A percentile compares a stretch with the other conserved stretches of the same genome.
These are phyloP conservation scores for Coemansia sp. DNA, from an alignment of 192 early-diverging fungal genomes.

Conservation along the genomic window DNA sequence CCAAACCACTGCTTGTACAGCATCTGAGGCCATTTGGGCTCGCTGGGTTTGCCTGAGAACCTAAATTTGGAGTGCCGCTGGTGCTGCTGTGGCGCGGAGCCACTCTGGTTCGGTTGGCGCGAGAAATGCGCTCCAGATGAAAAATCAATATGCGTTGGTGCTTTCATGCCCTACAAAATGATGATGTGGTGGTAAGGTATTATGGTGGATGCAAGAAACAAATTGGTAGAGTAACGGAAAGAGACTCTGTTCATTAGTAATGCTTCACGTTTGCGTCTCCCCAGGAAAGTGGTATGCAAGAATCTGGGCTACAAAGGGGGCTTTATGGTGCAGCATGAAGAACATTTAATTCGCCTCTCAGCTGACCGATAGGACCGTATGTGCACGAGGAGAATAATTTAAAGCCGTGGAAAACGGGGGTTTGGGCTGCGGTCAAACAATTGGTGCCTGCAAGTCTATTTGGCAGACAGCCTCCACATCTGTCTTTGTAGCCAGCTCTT, in stretches of 20 bases:
- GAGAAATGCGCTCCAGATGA: slow-evolving; percentile 35
- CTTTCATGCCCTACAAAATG: slow-evolving; percentile 49
- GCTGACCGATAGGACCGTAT: slow-evolving; percentile 1
- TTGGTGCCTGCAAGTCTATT: neutral
- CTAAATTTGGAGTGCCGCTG: slow-evolving; percentile 7
- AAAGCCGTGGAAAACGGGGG: neutral
- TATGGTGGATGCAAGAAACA: neutral
- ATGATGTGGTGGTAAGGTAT: neutral
- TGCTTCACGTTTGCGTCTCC: neutral
- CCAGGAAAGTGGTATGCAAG: neutral
- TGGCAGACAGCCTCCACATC: neutral
- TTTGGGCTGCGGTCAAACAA: slow-evolving; percentile 3
- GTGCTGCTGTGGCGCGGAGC: slow-evolving; percentile 11
- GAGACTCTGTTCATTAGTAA: neutral
- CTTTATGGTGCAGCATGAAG: neutral
- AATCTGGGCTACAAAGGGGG: neutral
- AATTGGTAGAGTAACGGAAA: neutral
- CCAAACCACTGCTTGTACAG: slow-evolving; percentile 57
- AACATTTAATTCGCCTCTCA: neutral
- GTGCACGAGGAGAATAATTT: neutral
- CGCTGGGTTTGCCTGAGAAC: slow-evolving; percentile 10
- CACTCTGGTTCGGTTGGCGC: slow-evolving; percentile 22
- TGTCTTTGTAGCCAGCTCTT: neutral
- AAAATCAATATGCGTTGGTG: slow-evolving; percentile 55
- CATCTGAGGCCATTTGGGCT: slow-evolving; percentile 25